Evolutionary conservation across 305 asterid species (phyloP).

Genomic region (Fraxinus dipetala): DNA sequence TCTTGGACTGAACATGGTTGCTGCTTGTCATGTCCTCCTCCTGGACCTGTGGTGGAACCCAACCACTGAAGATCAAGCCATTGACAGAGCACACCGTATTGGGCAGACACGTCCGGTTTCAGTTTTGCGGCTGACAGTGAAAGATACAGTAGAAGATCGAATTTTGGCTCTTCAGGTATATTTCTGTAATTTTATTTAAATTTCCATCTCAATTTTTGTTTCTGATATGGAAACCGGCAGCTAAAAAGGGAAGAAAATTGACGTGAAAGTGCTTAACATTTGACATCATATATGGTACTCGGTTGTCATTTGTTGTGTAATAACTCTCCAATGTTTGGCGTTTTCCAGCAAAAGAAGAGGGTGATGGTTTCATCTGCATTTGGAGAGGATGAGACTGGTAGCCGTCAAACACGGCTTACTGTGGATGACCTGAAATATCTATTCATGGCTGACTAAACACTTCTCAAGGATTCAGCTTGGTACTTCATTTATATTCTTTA

Average conservation of each 20-base stretch:
- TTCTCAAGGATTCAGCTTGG: conserved; percentile 12
- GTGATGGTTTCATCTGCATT: conserved; percentile 94
- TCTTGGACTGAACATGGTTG: conserved; percentile 96
- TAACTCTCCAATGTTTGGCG: conserved; percentile 1
- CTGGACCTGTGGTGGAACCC: conserved; percentile 99
- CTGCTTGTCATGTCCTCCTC: conserved; percentile 87
- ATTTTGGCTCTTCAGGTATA: conserved; percentile 92
- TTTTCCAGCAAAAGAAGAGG: conserved; percentile 85
- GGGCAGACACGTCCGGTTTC: conserved; percentile 96
- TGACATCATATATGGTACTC: background rate
- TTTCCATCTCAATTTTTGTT: background rate
- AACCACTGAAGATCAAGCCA: conserved; percentile 98
- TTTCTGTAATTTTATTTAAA: background rate
- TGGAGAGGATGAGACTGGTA: conserved; percentile 85
- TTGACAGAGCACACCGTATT: conserved; percentile 95
- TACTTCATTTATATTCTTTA: conserved; percentile 37
- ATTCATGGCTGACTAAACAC: conserved; percentile 42
- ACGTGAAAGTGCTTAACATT: background rate
- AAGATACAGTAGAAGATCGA: conserved; percentile 98
- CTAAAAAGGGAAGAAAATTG: background rate
- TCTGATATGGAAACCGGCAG: background rate
- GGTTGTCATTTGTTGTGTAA: background rate
- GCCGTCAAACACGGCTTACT: conserved; percentile 77
- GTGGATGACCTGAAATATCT: conserved; percentile 86
- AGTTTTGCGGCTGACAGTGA: conserved; percentile 85